Base-by-base conservation (phyloP, 139 green algal species). In the Picochlorum sp. region DNA sequence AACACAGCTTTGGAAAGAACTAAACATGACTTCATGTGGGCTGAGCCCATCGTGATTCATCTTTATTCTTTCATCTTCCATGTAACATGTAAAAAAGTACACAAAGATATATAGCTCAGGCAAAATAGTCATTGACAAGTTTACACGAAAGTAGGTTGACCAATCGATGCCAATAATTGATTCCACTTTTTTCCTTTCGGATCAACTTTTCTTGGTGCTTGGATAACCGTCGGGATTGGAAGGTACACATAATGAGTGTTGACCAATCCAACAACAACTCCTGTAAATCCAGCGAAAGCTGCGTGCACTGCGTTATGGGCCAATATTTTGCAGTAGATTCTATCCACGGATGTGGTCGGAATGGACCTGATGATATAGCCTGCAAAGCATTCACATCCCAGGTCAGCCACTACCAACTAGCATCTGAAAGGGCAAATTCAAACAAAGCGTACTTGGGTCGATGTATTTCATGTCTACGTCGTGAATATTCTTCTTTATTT, bases 221-320 rank as follows among this genome's bases (percentile, higher is more conserved):
- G 62, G 65, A 96, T 97, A 78, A 98, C 84, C 20, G 89, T 73
- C 32, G 84, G 87, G 60, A 95, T 95, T 58, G 89, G 89, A 34
- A 96, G 71, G 68, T 90, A 92, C 34, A 88, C 83, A 71, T 95
- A 97, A 77, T 98, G 92, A 4, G 88, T 96, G 84, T 96, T 97
- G 56, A 96, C 87, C 58, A 98, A 79, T 1, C 88, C 92, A 26
- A 73, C 63, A 3, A 85, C 88, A 24, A 84, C 69, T 16, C 80
- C 82, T 3, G 81, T 91, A 74, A 78, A 92, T 34, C 89, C 92
- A 2, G 87, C 92, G 82, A 98, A 97, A 1, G 92, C 90, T 6
- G 77, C 92, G 65, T 98, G 92, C 54, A 98, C 90, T 14, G 92
- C 88, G 51, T 89, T 89, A 70, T 98, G 91, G 1, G 86, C 92